Base-by-base conservation (phyloP, 257 asterid species). In the Capsicum rhomboideum region DNA sequence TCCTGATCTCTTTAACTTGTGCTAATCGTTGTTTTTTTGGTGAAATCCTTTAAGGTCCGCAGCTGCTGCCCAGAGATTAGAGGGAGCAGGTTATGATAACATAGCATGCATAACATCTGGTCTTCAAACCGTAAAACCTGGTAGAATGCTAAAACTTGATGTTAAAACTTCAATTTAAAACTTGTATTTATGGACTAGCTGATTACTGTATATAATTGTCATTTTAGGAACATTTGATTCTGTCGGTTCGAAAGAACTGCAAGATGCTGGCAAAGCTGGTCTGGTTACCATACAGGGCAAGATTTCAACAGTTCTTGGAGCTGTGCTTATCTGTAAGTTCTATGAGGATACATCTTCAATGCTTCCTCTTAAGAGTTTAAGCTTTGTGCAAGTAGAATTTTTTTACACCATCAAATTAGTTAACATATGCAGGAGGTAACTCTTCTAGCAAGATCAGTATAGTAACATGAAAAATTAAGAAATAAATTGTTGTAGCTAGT, bases 221-320 rank as follows among this genome's bases (percentile, higher is more conserved):
- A 64, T 64, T 90, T 82, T 90, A 96, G 98, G 98, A 40, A 90
- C 92, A 10, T 96, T 96, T 82, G 95, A 94, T 53, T 87, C 94
- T 0, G 93, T 96, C 34, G 99, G 99, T 80, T 89, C 98, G 8
- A 90, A 88, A 6, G 98, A 96, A 91, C 96, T 96, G 72, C 96
- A 96, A 91, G 86, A 96, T 87, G 99, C 99, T 23, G 99, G 99
- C 42, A 96, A 96, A 80, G 99, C 98, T 28, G 99, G 99, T 82
- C 87, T 96, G 80, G 90, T 94, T 87, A 89, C 90, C 26, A 44
- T 96, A 58, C 99, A 96, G 83, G 98, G 98, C 90, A 93, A 96
- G 86, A 94, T 96, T 79, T 94, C 98, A 14, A 92, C 95, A 56
- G 97, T 96, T 40, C 89, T 96, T 46, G 99, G 99, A 87, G 92